phyloP scores from a whole-genome alignment of 2,329 filamentous ascomycete genomes.

The Fusarium succisae region DNA sequence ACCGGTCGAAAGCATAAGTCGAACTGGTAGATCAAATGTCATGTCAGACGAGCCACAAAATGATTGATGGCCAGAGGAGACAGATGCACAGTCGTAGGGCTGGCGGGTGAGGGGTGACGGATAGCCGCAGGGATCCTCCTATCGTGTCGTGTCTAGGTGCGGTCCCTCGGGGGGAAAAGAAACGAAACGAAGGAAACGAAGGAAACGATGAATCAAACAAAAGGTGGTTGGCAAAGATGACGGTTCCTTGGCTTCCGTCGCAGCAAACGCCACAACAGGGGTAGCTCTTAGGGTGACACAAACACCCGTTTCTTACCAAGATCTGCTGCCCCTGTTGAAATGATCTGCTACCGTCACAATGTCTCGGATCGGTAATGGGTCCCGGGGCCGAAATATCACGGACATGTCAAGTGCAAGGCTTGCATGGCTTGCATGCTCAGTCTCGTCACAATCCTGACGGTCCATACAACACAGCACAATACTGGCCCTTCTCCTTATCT shows the following conservation, averaged over 20 bases:
- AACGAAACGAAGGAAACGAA: not conserved
- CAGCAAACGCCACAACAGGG: slow-evolving; percentile 21
- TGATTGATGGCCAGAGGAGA: not conserved
- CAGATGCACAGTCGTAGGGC: slow-evolving; percentile 7
- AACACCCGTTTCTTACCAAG: slow-evolving; percentile 14
- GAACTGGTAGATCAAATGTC: slow-evolving; percentile 1
- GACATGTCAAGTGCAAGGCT: slow-evolving; percentile 6
- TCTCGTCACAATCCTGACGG: slow-evolving; percentile 1
- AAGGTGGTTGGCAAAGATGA: slow-evolving; percentile 9
- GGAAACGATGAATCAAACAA: not conserved
- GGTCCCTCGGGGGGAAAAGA: not conserved
- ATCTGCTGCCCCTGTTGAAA: slow-evolving; percentile 20
- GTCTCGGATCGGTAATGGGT: slow-evolving; percentile 18
- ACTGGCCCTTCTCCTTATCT: not conserved
- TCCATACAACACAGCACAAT: not conserved
- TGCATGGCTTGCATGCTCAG: not conserved
- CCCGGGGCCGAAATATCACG: slow-evolving; percentile 32
- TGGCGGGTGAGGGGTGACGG: not conserved
- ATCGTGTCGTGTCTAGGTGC: not conserved
- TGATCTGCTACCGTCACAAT: slow-evolving; percentile 22
- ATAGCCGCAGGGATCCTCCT: slow-evolving; percentile 3
- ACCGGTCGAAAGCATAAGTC: slow-evolving; percentile 9
- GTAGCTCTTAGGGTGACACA: slow-evolving; percentile 15
- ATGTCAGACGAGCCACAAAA: slow-evolving; percentile 16
- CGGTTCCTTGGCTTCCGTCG: slow-evolving; percentile 4